A percentile compares a stretch with the other conserved stretches of the same genome.
phyloP scores from a whole-genome alignment of 441 rosid genomes.

The Bruguiera hainesii region DNA sequence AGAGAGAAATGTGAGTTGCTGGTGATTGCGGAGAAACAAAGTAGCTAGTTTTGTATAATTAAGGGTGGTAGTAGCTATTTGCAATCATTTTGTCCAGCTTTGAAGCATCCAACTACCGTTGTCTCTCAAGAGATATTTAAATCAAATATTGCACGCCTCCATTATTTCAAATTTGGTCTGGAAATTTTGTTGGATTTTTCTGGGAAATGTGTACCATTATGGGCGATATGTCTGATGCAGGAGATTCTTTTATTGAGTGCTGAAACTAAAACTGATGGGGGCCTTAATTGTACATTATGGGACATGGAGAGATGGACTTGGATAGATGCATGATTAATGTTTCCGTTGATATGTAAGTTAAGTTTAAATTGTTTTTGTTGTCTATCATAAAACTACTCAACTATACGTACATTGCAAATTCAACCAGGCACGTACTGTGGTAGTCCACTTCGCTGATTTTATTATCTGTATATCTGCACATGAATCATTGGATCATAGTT shows the following conservation, averaged over 20 bases:
- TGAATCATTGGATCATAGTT: conserved; percentile 4
- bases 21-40: conserved; percentile 34
- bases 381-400: background rate
- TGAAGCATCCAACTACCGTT: conserved; percentile 39
- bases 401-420: background rate
- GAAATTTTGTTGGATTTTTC: background rate
- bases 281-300: background rate
- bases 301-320: background rate
- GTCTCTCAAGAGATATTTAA: conserved; percentile 19
- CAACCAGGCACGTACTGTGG: background rate
- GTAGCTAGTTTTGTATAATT: conserved; percentile 32
- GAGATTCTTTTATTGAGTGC: background rate
- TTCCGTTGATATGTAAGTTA: background rate
- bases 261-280: background rate
- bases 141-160: background rate
- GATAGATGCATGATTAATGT: background rate
- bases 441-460: conserved; percentile 8
- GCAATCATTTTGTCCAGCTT: conserved; percentile 43
- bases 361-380: too few species aligned
- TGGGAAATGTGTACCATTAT: background rate
- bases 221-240: conserved; percentile 16
- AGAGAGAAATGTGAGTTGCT: conserved; percentile 27
- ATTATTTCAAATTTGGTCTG: background rate
- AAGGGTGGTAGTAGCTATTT: conserved; percentile 31
- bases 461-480: background rate